Base-by-base conservation (phyloP, 306 rosid species). In the Coriaria nepalensis region DNA sequence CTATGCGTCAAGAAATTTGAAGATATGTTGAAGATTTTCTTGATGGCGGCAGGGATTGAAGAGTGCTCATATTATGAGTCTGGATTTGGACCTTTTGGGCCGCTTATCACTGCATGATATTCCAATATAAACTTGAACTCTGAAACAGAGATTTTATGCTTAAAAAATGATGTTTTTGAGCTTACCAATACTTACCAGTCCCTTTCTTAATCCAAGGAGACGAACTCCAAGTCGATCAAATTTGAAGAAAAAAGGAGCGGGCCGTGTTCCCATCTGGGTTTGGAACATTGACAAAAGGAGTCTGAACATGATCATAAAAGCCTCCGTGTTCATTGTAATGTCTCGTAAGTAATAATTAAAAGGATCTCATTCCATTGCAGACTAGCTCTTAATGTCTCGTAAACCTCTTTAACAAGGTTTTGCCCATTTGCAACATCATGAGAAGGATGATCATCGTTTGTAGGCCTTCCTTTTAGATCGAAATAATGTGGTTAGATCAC, bases 161-260 rank as follows among this genome's bases (percentile, higher is more conserved):
- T 9, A 44, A 45, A 45, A n/a, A 6, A 8, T 5, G 6, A 13
- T 6, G 49, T 13, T 10, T 13, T 29, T n/a, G 49, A 45, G 49
- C 7, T 14, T 20, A 20, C 29, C 0, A 13, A 45, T 45, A 5
- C 14, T 71, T 66, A 86, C 96, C 94, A 49, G 72, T 70, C 56
- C 83, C 96, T 73, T 86, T 82, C 78, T 77, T 79, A 69, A 86
- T 86, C 96, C 96, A 86, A 39, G 96, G 96, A 70, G 96, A 86
- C 96, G 90, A 79, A 86, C 96, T 5, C 96, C 96, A 14, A 82
- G 73, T 57, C 96, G 67, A 66, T 86, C 96, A 52, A 86, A 86
- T 68, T 82, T 79, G 71, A 86, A 86, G 78, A 86, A 82, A 71
- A 46, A 74, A 9, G 96, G 96, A 62, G 90, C 83, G 49, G 94